A percentile compares a stretch with the other conserved stretches of the same genome.
phyloP scores from a whole-genome alignment of 495 filamentous ascomycete species.

The Evernia prunastri region DNA sequence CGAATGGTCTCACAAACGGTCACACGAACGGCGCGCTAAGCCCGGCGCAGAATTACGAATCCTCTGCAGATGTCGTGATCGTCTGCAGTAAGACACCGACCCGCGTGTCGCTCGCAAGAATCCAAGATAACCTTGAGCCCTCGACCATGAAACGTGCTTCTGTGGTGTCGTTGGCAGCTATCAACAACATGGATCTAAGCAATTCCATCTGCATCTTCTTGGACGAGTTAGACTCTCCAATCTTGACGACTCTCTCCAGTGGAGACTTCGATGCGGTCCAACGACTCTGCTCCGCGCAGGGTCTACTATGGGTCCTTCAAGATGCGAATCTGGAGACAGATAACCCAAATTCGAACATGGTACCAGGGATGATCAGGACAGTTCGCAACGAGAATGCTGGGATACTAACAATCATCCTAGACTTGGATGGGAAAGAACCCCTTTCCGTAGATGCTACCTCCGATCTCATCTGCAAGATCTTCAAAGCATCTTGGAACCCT shows the following conservation, averaged over 20 bases:
- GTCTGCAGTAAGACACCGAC: background rate
- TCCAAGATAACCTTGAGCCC: background rate
- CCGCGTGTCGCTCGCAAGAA: background rate
- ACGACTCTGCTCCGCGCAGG: background rate
- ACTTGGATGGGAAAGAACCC: background rate
- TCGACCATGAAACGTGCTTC: background rate
- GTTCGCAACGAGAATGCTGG: background rate
- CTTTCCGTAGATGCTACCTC: background rate
- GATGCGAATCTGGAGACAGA: background rate
- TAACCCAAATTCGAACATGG: background rate
- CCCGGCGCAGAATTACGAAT: background rate
- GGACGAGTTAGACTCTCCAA: slow-evolving; percentile 1
- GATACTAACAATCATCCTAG: background rate
- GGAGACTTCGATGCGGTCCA: background rate
- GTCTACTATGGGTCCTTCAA: background rate
- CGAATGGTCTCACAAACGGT: background rate
- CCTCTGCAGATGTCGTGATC: background rate
- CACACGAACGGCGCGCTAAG: background rate
- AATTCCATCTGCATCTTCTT: slow-evolving; percentile 3
- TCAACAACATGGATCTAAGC: background rate
- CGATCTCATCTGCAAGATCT: background rate
- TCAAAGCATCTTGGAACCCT: background rate
- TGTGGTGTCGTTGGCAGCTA: background rate
- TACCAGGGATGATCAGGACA: background rate
- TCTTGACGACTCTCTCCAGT: background rate